Conservation (phyloP, 352 stramenopile genomes). For the Phytophthora capsici region DNA sequence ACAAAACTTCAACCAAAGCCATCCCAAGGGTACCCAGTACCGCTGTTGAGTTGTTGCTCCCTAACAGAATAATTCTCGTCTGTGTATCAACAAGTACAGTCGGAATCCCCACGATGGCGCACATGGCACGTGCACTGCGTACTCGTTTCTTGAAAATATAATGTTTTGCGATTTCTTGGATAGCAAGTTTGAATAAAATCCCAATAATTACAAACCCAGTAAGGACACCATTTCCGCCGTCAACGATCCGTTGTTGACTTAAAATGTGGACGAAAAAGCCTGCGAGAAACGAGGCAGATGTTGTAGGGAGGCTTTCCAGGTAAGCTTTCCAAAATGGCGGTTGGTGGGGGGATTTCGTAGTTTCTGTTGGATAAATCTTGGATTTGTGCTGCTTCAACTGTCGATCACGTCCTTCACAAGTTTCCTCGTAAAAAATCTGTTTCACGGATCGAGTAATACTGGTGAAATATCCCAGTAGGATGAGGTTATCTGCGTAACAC, state of each 20-base stretch:
- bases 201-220: neutral
- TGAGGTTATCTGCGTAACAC: neutral
- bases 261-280: constrained; percentile 18
- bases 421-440: constrained; percentile 23
- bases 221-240: neutral
- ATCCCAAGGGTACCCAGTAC: constrained; percentile 26
- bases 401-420: constrained; percentile 1
- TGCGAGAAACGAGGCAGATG: constrained; percentile 2
- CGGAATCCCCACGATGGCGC: constrained; percentile 32
- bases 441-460: neutral
- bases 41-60: constrained; percentile 20
- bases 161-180: constrained; percentile 37
- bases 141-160: constrained; percentile 27
- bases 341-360: neutral
- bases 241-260: constrained; percentile 11
- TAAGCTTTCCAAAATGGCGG: constrained; percentile 11
- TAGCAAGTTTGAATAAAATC: constrained; percentile 30
- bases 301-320: neutral
- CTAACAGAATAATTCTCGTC: constrained; percentile 41
- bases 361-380: neutral
- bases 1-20: constrained; percentile 33
- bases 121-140: constrained; percentile 37
- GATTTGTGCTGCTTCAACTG: neutral
- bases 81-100: constrained; percentile 54
- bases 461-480: neutral